A percentile compares a stretch with the other conserved stretches of the same genome.
phyloP scores from a whole-genome alignment of 805 yeast genomes.

The Phaffomyces thermotolerans region DNA sequence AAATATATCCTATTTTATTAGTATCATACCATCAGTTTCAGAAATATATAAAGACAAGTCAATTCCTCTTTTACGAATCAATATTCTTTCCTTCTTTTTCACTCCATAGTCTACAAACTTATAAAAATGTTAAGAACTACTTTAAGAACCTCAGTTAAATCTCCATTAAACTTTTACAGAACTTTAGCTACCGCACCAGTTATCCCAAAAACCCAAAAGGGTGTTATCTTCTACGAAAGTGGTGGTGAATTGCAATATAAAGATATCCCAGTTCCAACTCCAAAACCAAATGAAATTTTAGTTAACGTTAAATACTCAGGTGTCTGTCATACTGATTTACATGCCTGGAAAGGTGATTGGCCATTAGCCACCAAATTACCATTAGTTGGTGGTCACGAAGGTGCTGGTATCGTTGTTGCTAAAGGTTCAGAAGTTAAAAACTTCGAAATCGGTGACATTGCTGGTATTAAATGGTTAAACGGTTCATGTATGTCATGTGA shows the following conservation, averaged over 20 bases:
- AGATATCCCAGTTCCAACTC: constrained; percentile 52
- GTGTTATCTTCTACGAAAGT: constrained; percentile 43
- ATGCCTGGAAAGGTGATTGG: constrained; percentile 41
- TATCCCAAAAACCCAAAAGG: constrained; percentile 46
- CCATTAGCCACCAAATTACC: constrained; percentile 52
- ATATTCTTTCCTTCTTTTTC: neutral
- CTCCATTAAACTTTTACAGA: constrained; percentile 16
- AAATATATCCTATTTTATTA: neutral
- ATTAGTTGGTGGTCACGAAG: constrained; percentile 69
- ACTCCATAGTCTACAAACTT: neutral
- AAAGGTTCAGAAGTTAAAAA: constrained; percentile 53
- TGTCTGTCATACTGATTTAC: constrained; percentile 70
- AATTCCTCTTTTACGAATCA: neutral
- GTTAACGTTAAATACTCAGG: constrained; percentile 67
- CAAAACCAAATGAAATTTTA: constrained; percentile 57
- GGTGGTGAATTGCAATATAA: constrained; percentile 43
- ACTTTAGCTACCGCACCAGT: constrained; percentile 24
- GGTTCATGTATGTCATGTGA: constrained; percentile 64
- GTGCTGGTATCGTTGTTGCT: constrained; percentile 66
- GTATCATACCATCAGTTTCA: neutral
- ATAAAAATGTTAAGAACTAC: constrained; percentile 19
- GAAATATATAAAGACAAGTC: neutral
- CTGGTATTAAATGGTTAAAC: constrained; percentile 68
- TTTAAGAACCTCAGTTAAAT: constrained; percentile 15
- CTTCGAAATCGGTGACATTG: constrained; percentile 58